These are phyloP conservation scores for Alectoria sarmentosa DNA, from an alignment of 495 filamentous ascomycete species.

Conservation along the genomic window DNA sequence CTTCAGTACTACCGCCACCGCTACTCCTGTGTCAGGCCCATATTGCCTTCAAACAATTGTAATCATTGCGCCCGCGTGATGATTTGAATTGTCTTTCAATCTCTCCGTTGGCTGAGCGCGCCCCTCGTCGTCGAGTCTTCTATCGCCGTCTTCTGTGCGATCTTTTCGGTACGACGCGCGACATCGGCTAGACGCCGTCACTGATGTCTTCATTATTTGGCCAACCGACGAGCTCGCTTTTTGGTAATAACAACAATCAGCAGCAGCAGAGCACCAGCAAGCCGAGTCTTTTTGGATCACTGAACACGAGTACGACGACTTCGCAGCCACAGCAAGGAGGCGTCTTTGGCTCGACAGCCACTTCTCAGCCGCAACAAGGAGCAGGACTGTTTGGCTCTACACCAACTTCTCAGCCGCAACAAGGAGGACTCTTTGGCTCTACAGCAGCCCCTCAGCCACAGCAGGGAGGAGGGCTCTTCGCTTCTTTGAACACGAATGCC, in stretches of 20 bases:
- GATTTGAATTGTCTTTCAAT: background rate
- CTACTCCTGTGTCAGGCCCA: background rate
- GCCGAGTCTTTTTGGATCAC: slow-evolving; percentile 34
- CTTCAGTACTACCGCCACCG: background rate
- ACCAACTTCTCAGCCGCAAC: slow-evolving; percentile 25
- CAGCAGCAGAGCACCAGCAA: slow-evolving; percentile 29
- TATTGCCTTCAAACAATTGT: background rate
- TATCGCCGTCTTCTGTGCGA: background rate
- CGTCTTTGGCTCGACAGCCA: slow-evolving; percentile 20
- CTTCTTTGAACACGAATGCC: background rate
- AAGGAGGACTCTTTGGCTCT: slow-evolving; percentile 32
- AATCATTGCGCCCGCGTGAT: background rate
- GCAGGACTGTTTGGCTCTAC: slow-evolving; percentile 20
- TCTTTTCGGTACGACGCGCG: background rate
- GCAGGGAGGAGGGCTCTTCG: slow-evolving; percentile 25
- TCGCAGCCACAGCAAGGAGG: slow-evolving; percentile 12
- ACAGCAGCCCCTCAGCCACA: slow-evolving; percentile 28
- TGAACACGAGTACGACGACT: slow-evolving; percentile 13
- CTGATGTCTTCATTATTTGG: slow-evolving; percentile 16
- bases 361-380: slow-evolving; percentile 23
- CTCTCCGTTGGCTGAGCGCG: slow-evolving; percentile 6
- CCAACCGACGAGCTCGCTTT: slow-evolving; percentile 36
- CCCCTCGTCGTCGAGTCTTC: slow-evolving; percentile 1
- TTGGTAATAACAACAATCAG: slow-evolving; percentile 34
- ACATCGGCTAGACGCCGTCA: background rate